Evolutionary conservation across 2,329 filamentous ascomycete genomes (phyloP).

Genomic region (Diaporthe capsici): DNA sequence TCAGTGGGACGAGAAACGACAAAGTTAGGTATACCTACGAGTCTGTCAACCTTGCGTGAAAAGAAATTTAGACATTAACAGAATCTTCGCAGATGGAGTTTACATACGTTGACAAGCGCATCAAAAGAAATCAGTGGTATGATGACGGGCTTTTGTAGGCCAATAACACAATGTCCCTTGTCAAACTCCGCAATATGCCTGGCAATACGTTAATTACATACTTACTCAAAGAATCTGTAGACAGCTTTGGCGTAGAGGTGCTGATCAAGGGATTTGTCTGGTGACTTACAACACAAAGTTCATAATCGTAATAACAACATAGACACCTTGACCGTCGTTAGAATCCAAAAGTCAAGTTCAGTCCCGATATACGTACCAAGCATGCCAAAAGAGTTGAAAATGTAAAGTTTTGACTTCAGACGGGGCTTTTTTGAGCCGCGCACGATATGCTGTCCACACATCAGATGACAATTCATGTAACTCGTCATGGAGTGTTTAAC

Average conservation of each 20-base stretch:
- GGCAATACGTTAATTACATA: background rate
- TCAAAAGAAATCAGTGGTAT: constrained; percentile 10
- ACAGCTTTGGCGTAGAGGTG: too few species aligned
- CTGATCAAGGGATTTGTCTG: background rate
- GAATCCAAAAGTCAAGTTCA: background rate
- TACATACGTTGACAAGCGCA: constrained; percentile 20
- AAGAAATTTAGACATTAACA: background rate
- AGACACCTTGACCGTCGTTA: background rate
- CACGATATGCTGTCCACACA: constrained; percentile 5
- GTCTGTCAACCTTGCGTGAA: background rate
- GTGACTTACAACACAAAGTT: constrained; percentile 8
- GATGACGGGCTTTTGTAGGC: constrained; percentile 24
- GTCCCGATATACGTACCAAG: background rate
- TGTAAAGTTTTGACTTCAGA: constrained; percentile 23
- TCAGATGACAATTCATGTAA: background rate
- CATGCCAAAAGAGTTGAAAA: constrained; percentile 27
- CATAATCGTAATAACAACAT: constrained; percentile 9
- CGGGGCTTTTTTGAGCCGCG: constrained; percentile 20
- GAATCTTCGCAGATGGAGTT: background rate
- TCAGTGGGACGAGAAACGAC: constrained; percentile 12
- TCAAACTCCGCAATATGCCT: constrained; percentile 24
- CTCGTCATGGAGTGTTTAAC: background rate
- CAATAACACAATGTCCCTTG: constrained; percentile 24
- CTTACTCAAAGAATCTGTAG: background rate
- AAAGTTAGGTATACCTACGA: constrained; percentile 5